Evolutionary conservation across 202 grass and related monocot species (phyloP), one percentile per base, ranked within the genome.

Genomic region (Panicum hallii): DNA sequence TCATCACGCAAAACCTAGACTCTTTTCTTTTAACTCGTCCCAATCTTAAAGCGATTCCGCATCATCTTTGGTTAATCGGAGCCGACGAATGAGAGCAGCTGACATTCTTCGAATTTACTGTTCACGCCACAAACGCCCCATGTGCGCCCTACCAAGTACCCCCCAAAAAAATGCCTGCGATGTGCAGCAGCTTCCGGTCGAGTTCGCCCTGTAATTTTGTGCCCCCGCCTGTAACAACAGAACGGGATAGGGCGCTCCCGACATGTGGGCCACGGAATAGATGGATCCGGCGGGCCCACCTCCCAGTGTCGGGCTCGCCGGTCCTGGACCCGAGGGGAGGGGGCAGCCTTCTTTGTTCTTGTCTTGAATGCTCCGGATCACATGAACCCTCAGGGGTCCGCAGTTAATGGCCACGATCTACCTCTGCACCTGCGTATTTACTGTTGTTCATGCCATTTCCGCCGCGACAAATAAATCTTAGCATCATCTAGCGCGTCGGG

Each of bases 81-180:
- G 9, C 57, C 22, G n/a, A 72, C 82, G 64, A 85, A 86, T 90
- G 64, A 72, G 15, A 26, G 9, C 4, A 14, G 57, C 66, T 86
- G 58, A 83, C 79, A 90, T 90, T 90, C 84, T 74, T 72, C 62
- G 74, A 77, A 72, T 82, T 78, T 82, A 78, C 74, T 28, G 16
- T 73, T 19, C 48, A 58, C 30, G 4, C 20, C 50, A 30, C 41
- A 6, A 6, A 6, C 23, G 47, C 17, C 4, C 82, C 87, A 82
- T 77, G 82, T 76, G 77, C 78, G 0, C 5, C 32, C 54, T 14
- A 49, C 47, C 9, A 47, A 12, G 36, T 12, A 54, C 70, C 26
- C 36, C 0, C 1, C 34, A 34, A 34, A 38, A 38, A 36, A 36
- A 16, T 1, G 32, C 45, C 42, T 46, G 22, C 77, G 54, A 38